Evolutionary conservation across 2,329 filamentous ascomycete species (phyloP), one percentile per base, ranked within the genome.

Genomic region (Onygenales sp.): DNA sequence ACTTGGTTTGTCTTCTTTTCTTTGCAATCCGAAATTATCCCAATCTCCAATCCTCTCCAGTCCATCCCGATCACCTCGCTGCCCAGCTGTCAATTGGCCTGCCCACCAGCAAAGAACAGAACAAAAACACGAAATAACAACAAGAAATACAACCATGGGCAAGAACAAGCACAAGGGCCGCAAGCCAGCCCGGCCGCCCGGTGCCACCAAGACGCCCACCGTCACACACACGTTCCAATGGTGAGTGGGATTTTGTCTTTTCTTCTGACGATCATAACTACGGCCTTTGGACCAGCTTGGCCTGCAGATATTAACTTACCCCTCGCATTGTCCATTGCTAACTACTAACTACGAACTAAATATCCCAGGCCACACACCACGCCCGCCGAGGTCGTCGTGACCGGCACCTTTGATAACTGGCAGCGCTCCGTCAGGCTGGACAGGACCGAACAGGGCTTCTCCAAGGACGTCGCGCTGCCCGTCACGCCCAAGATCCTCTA

Each of bases 361-460:
- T 43, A 10, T 9, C 1, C 36, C 50, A 96, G 92, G 92, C 83
- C 86, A 67, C 85, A 93, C 70, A 6, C 35, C 77, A 83, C 63
- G 91, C 87, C 68, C 80, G 84, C 61, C 8, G 87, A 94, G 68
- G 92, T 97, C 70, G 92, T 86, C 72, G 93, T 97, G 63, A 97
- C 92, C 42, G 93, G 93, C 68, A 92, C 88, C 58, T 97, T 97
- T 69, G 92, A 97, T 74, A 81, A 89, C 75, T 98, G 93, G 93
- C 80, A 81, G 61, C 92, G 93, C 78, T 89, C 83, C 54, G 82
- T 92, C 69, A 82, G 87, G 75, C 80, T 98, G 54, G 84, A 90
- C 47, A 89, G 89, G 74, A 78, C 83, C 42, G 86, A 80, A 66
- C 77, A 83, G 48, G 69, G 70, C 59, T 95, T 94, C 71, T 78